These are phyloP conservation scores for Heliamphora exappendiculata DNA, from an alignment of 148 eudicot species.

Conservation along the genomic window DNA sequence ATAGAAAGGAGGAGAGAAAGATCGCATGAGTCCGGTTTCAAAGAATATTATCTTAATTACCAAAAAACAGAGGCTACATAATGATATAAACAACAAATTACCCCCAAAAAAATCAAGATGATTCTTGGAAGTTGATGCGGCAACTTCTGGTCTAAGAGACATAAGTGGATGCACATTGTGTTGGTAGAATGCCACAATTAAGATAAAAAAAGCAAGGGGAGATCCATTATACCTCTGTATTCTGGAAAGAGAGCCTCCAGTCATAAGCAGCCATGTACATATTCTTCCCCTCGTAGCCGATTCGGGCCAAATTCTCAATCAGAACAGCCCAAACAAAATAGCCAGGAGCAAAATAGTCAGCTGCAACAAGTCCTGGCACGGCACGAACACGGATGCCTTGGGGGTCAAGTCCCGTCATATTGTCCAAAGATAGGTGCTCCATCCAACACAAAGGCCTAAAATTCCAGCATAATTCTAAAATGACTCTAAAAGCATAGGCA, in stretches of 20 bases:
- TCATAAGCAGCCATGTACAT: constrained; percentile 71
- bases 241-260: constrained; percentile 68
- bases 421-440: constrained; percentile 67
- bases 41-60: neutral
- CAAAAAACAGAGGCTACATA: neutral
- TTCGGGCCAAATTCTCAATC: constrained; percentile 47
- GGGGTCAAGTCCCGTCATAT: constrained; percentile 63
- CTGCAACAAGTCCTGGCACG: constrained; percentile 59
- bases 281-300: constrained; percentile 60
- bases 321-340: constrained; percentile 68
- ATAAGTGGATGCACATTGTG: neutral
- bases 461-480: constrained; percentile 4
- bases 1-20: no score
- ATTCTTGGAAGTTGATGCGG: neutral
- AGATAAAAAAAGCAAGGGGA: neutral
- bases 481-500: neutral
- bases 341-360: constrained; percentile 67
- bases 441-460: constrained; percentile 69
- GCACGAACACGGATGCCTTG: constrained; percentile 65
- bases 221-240: constrained; percentile 46
- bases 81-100: neutral
- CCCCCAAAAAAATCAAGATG: neutral
- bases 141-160: neutral
- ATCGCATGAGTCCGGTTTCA: no score
- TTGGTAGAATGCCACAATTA: neutral